Evolutionary conservation across 1,284 basidiomycete species (phyloP), one percentile per base, ranked within the genome.

Genomic region (Sporisorium reilianum): DNA sequence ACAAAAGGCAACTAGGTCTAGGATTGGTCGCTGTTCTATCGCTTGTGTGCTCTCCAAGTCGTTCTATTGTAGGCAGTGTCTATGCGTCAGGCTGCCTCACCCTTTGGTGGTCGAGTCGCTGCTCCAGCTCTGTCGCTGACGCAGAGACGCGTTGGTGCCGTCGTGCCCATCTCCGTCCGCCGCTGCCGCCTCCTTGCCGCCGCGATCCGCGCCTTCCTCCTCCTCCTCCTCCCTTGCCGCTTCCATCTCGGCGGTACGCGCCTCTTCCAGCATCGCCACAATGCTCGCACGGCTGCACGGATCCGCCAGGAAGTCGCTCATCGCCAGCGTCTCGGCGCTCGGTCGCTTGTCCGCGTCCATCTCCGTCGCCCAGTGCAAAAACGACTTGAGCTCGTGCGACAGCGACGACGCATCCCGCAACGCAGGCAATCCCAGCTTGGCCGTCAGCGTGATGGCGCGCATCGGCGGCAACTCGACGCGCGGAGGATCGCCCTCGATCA

Each of bases 401-500:
- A 64, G 54, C 32, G 42, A 49, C 3, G 41, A 46, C 0, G 76
- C 55, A 30, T 67, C 32, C 20, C 49, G 62, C 26, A 81, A 55
- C 12, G 78, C 56, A 1, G 79, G 79, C 36, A 81, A 42, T 8
- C 79, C 79, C 28, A 69, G 49, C 62, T 76, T 74, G 16, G 78
- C 79, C 20, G 79, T 80, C 51, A 79, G 50, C 49, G 70, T 81
- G 50, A 81, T 80, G 40, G 79, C 79, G 8, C 79, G 58, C 50
- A 77, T 36, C 30, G 79, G 75, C 5, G 78, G 74, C 38, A 81
- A 80, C 23, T 81, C 78, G 42, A 80, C 77, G 0, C 78, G 65
- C 8, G 79, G 79, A n/a, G 79, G 79, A 48, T 78, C 67, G 16
- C 79, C 79, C 38, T 80, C 78, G 38, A 78, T 56, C 78, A 79